Base-by-base conservation (phyloP, 495 filamentous ascomycete species). In the Penicillium fimorum region DNA sequence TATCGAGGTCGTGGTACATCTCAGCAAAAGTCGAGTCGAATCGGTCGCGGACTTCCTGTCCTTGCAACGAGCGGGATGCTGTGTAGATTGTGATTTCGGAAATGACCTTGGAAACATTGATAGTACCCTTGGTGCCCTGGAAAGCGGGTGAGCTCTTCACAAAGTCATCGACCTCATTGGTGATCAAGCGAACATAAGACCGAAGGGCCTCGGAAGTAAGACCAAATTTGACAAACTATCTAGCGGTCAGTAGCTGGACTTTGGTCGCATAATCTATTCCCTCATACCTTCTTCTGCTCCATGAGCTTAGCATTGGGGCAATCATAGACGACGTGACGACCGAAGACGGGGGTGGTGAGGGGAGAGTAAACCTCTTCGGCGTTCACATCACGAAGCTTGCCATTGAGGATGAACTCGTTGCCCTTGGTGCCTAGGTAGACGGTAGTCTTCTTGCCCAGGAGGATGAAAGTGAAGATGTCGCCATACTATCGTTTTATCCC, bases 241-340 rank as follows among this genome's bases (percentile, higher is more conserved):
- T 4, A 1, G 13, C 17, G 15, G 45, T 65, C 22, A 67, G 63
- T 47, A 18, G 9, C 13, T 15, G 17, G 29, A 24, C 24, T 27
- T 33, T 18, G 22, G 6, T 47, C 22, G n/a, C 32, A 17, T 32
- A 12, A 5, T 24, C 12, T 29, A n/a, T 46, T 22, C 11, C 10
- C 17, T 40, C 54, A 53, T 59, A 82, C 83, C 75, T 84, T 86
- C 69, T 87, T 87, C 70, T 87, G 84, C 65, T 87, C 84, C 84
- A 87, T 85, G 45, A 87, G 72, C 65, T 85, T 85, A 12, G 83
- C 70, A 65, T 85, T 85, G 5, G 84, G 81, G 66, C 83, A 86
- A 61, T 86, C 84, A 57, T 86, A 87, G 22, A 86, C 82, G 13
- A 87, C 84, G 70, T 84, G 73, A 51, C 74, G 78, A 25, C 84